phyloP scores from a whole-genome alignment of 2,329 filamentous ascomycete species.

The Fusarium sp. region DNA sequence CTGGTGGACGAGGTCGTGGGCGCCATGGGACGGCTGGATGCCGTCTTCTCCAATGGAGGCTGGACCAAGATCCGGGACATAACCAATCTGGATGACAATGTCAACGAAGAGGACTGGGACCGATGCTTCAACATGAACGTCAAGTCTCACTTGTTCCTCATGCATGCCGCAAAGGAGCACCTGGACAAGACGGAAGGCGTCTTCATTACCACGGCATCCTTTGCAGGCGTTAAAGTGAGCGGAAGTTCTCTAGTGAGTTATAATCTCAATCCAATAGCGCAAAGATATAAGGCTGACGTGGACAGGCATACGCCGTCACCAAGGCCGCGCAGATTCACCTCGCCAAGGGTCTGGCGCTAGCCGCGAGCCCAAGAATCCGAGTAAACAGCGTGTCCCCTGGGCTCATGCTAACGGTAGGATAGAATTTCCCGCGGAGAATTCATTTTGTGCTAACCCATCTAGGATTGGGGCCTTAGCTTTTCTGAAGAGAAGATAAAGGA shows the following conservation, averaged over 20 bases:
- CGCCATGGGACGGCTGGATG: conserved; percentile 74
- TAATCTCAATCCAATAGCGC: too few species aligned
- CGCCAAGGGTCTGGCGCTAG: conserved; percentile 64
- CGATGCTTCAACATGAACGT: conserved; percentile 71
- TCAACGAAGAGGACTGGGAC: conserved; percentile 71
- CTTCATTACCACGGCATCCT: conserved; percentile 73
- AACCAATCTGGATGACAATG: conserved; percentile 62
- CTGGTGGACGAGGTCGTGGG: conserved; percentile 71
- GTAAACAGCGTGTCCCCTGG: conserved; percentile 71
- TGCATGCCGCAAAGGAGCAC: conserved; percentile 65
- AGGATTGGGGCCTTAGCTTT: conserved; percentile 75
- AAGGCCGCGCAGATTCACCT: conserved; percentile 79
- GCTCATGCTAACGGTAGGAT: conserved; percentile 59
- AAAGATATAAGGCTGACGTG: background rate
- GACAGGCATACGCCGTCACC: conserved; percentile 78
- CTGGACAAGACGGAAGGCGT: conserved; percentile 68
- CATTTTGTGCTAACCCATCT: background rate
- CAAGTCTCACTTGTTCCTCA: conserved; percentile 71
- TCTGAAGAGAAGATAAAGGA: conserved; percentile 66
- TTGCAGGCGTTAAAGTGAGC: conserved; percentile 73
- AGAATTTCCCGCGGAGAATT: background rate
- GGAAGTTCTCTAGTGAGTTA: conserved; percentile 68
- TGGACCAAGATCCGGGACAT: conserved; percentile 63
- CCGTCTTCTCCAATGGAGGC: conserved; percentile 80
- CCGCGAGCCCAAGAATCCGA: conserved; percentile 66